Percentiles rank a stretch among this genome's conserved stretches.
These are phyloP conservation scores for Aristolochia fimbriata DNA, from an alignment of 164 flowering plant genomes.

Conservation along the genomic window DNA sequence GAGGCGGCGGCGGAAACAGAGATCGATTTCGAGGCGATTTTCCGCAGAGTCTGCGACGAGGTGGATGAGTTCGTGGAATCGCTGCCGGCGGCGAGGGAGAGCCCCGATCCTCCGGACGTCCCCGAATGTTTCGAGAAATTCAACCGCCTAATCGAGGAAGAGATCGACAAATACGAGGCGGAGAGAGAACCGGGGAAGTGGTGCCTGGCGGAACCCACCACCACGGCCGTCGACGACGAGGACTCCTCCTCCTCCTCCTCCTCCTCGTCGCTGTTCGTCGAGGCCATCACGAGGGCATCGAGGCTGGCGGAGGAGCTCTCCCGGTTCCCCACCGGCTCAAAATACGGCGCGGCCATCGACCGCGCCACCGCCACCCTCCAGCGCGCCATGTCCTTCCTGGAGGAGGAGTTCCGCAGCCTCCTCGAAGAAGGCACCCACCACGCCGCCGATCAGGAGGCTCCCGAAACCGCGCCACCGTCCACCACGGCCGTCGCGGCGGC, in stretches of 20 bases:
- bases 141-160: conserved; percentile 18
- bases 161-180: conserved; percentile 20
- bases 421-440: conserved; percentile 29
- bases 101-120: conserved; percentile 11
- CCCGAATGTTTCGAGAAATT: conserved; percentile 23
- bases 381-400: conserved; percentile 49
- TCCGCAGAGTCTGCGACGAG: conserved; percentile 13
- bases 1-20: not conserved
- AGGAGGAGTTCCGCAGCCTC: conserved; percentile 51
- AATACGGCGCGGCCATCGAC: conserved; percentile 15
- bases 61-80: conserved; percentile 16
- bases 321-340: conserved; percentile 1
- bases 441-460: not conserved
- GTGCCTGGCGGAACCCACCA: conserved; percentile 8
- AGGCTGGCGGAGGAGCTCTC: conserved; percentile 16
- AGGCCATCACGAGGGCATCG: conserved; percentile 16
- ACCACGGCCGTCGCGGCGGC: not conserved
- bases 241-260: too few species aligned
- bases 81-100: not conserved
- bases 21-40: conserved; percentile 3
- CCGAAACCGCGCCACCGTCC: not conserved
- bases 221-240: not conserved
- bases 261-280: conserved; percentile 16
- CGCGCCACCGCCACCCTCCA: conserved; percentile 35
- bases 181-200: conserved; percentile 18